Conservation (phyloP, 306 rosid genomes). For the Quillaja saponaria region DNA sequence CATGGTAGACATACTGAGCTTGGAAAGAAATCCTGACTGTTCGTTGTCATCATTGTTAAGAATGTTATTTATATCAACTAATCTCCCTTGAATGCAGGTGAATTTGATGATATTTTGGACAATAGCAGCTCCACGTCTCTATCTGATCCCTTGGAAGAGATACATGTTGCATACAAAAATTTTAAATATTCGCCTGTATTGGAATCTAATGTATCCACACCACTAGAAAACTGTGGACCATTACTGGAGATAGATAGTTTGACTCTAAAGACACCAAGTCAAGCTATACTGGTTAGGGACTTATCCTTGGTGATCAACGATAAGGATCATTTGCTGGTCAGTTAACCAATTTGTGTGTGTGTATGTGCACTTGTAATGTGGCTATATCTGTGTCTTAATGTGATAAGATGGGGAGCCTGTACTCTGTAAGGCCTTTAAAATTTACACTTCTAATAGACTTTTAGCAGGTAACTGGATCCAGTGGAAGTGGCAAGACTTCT, state of each 20-base stretch:
- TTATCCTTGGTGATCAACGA: conserved; percentile 60
- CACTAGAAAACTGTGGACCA: conserved; percentile 45
- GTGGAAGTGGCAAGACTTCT: conserved; percentile 93
- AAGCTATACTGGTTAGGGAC: conserved; percentile 65
- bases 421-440: too few species aligned
- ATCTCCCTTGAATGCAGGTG: conserved; percentile 58
- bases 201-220: conserved; percentile 73
- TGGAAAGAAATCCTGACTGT: conserved; percentile 1
- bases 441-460: conserved; percentile 22
- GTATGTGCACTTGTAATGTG: neutral
- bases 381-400: neutral
- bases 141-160: conserved; percentile 58
- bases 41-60: neutral
- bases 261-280: conserved; percentile 79
- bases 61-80: neutral
- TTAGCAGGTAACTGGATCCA: conserved; percentile 83
- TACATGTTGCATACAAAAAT: conserved; percentile 51
- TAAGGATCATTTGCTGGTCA: conserved; percentile 76
- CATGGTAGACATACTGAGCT: neutral
- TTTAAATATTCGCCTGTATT: conserved; percentile 37
- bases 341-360: conserved; percentile 24
- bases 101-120: conserved; percentile 84
- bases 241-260: conserved; percentile 70
- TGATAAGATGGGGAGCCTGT: conserved; percentile 14
- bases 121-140: conserved; percentile 47